Evolutionary conservation across 345 rosid genomes (phyloP).

Genomic region (Bretschneidera sinensis): DNA sequence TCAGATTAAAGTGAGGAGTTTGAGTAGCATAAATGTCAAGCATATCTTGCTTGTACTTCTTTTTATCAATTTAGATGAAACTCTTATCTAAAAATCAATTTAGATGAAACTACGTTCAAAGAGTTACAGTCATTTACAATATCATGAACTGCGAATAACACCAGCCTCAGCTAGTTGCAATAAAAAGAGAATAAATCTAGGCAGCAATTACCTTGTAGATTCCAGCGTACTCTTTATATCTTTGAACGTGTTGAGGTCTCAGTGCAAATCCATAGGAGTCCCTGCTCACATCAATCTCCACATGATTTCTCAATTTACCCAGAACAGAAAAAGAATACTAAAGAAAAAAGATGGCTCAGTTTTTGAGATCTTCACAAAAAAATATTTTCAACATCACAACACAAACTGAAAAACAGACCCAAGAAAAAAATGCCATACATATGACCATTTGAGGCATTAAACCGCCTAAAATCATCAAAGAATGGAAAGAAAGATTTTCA

Average conservation of each 20-base stretch:
- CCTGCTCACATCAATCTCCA: constrained; percentile 32
- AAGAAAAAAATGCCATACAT: background rate
- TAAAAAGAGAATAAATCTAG: background rate
- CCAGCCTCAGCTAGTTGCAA: background rate
- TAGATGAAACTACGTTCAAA: too few species aligned
- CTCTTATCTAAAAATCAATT: too few species aligned
- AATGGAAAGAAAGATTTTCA: background rate
- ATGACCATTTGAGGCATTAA: background rate
- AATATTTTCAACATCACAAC: background rate
- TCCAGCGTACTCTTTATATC: constrained; percentile 59
- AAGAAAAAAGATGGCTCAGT: background rate
- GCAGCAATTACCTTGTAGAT: constrained; percentile 57
- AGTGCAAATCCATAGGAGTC: constrained; percentile 90
- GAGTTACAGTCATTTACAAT: background rate
- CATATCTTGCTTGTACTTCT: background rate
- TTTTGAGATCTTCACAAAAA: background rate
- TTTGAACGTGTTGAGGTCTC: constrained; percentile 91
- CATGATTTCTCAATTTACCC: background rate
- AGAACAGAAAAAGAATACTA: background rate
- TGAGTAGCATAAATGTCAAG: background rate
- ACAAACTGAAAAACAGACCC: background rate
- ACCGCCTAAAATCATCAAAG: background rate
- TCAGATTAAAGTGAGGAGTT: background rate
- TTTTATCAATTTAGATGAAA: background rate
- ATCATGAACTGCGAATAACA: background rate